A percentile compares a stretch with the other conserved stretches of the same genome.
Conservation (phyloP, 345 rosid genomes). For the Toxicodendron radicans region DNA sequence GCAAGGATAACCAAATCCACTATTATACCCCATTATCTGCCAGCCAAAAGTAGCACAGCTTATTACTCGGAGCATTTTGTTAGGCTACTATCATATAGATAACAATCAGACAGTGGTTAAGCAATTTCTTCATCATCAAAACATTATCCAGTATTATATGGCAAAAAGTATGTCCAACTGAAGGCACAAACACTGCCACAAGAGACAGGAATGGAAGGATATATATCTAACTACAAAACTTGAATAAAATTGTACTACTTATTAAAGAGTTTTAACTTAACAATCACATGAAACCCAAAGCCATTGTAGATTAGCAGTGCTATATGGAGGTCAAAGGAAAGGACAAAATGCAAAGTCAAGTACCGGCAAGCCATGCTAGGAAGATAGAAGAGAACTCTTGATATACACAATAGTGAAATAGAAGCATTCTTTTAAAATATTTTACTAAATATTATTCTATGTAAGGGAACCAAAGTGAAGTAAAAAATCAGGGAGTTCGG, state of each 20-base stretch:
- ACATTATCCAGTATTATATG: neutral
- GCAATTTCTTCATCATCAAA: neutral
- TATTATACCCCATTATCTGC: neutral
- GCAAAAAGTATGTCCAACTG: neutral
- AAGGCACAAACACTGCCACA: neutral
- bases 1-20: neutral
- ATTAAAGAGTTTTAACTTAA: neutral
- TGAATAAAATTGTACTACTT: neutral
- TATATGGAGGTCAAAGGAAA: neutral
- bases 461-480: neutral
- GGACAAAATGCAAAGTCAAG: neutral
- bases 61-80: neutral
- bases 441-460: neutral
- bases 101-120: neutral
- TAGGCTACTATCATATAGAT: neutral
- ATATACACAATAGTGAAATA: neutral
- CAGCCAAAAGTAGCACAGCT: neutral
- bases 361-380: neutral
- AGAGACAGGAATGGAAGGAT: neutral
- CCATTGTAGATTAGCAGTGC: neutral
- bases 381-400: neutral
- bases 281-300: neutral
- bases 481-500: neutral
- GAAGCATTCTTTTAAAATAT: neutral
- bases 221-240: neutral